Evolutionary conservation across 305 asterid species (phyloP).

Genomic region (Fraxinus floribunda): DNA sequence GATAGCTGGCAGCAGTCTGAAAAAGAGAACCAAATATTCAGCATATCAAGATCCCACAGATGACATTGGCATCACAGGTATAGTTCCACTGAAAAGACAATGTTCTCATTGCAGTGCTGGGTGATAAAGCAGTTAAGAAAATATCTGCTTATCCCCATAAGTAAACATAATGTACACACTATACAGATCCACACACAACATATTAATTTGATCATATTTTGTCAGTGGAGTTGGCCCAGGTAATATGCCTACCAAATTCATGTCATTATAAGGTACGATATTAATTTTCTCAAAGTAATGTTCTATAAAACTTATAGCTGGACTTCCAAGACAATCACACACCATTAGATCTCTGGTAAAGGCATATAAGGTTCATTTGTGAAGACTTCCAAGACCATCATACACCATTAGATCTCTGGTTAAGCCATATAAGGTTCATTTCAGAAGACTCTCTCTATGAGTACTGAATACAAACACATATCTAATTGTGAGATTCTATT

Average conservation of each 20-base stretch:
- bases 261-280: neutral
- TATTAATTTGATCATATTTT: neutral
- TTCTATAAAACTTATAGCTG: neutral
- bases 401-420: neutral
- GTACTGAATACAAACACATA: neutral
- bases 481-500: neutral
- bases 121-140: neutral
- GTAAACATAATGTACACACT: neutral
- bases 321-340: neutral
- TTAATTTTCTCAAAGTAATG: neutral
- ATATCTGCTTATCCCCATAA: neutral
- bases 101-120: neutral
- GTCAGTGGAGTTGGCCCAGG: neutral
- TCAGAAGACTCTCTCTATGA: neutral
- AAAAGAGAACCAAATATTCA: slow-evolving; percentile 23
- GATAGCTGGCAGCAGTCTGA: slow-evolving; percentile 94
- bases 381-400: neutral
- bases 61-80: neutral
- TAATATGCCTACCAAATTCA: neutral
- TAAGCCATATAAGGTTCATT: neutral
- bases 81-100: neutral
- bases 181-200: neutral
- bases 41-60: slow-evolving; percentile 7
- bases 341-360: neutral
- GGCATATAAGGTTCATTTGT: neutral